A percentile compares a stretch with the other conserved stretches of the same genome.
phyloP scores from a whole-genome alignment of 495 filamentous ascomycete genomes.

The Rusavskia elegans region DNA sequence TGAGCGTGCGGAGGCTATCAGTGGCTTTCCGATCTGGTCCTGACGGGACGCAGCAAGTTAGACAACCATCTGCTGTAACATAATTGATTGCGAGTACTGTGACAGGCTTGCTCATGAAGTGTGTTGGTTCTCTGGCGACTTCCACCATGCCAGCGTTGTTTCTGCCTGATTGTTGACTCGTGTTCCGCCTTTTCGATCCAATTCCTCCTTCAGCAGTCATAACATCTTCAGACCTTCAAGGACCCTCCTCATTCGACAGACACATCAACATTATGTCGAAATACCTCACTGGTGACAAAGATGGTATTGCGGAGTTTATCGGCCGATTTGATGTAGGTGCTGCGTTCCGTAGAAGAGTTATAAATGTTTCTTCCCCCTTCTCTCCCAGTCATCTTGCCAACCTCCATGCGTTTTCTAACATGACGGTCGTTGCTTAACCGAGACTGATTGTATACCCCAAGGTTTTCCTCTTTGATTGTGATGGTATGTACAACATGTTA shows the following conservation, averaged over 20 bases:
- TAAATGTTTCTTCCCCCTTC: too few relatives aligned
- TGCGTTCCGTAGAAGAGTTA: too few relatives aligned
- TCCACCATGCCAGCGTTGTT: too few relatives aligned
- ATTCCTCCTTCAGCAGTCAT: too few relatives aligned
- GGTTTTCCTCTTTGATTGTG: conserved; percentile 93
- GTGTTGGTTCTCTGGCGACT: too few relatives aligned
- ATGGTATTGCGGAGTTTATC: conserved; percentile 64
- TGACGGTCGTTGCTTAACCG: background rate
- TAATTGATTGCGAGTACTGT: background rate
- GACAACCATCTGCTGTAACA: background rate
- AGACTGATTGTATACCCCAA: conserved; percentile 19
- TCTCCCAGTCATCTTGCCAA: too few relatives aligned
- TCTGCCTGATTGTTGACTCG: too few relatives aligned
- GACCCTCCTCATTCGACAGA: too few relatives aligned
- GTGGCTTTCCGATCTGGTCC: background rate
- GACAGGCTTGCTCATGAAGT: too few relatives aligned
- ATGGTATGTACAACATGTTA: conserved; percentile 46
- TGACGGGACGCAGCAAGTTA: background rate
- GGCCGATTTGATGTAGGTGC: conserved; percentile 79
- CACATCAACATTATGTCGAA: conserved; percentile 29
- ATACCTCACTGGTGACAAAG: conserved; percentile 67
- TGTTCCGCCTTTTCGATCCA: too few relatives aligned
- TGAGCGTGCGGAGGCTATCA: background rate
- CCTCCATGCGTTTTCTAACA: too few relatives aligned
- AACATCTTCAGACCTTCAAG: too few relatives aligned